A percentile compares a stretch with the other conserved stretches of the same genome.
These are phyloP conservation scores for Picochlorum sp. DNA, from an alignment of 139 green algal species.

Conservation along the genomic window DNA sequence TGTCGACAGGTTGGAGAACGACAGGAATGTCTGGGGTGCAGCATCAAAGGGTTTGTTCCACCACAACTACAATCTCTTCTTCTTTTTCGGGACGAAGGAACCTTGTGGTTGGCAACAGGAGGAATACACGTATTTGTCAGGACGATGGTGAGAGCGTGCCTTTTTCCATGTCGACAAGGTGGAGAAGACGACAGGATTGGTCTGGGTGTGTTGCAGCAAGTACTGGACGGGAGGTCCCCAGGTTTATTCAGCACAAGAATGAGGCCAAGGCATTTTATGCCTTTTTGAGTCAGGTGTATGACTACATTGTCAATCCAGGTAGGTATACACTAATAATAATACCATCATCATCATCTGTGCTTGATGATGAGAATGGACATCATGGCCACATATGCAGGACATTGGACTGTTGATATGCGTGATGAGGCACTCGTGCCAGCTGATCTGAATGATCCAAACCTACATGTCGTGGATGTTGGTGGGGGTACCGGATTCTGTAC, in stretches of 20 bases:
- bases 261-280: slow-evolving; percentile 88
- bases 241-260: slow-evolving; percentile 88
- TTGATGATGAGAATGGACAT: no score
- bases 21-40: no score
- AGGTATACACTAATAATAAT: not conserved
- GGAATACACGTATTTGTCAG: no score
- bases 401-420: slow-evolving; percentile 94
- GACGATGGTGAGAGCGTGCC: no score
- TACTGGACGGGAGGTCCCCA: not conserved
- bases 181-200: no score
- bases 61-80: no score
- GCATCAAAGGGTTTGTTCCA: no score
- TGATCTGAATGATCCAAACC: slow-evolving; percentile 56
- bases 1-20: no score
- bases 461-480: slow-evolving; percentile 89
- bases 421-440: slow-evolving; percentile 73
- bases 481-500: slow-evolving; percentile 92
- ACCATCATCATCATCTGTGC: not conserved
- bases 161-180: no score
- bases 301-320: slow-evolving; percentile 74
- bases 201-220: no score
- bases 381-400: slow-evolving; percentile 34
- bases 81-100: no score
- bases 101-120: no score
- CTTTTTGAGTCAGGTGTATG: slow-evolving; percentile 82